Percentiles rank a stretch among this genome's conserved stretches.
Conservation (phyloP, 140 eudicot species). For the Flaveria floridana region DNA sequence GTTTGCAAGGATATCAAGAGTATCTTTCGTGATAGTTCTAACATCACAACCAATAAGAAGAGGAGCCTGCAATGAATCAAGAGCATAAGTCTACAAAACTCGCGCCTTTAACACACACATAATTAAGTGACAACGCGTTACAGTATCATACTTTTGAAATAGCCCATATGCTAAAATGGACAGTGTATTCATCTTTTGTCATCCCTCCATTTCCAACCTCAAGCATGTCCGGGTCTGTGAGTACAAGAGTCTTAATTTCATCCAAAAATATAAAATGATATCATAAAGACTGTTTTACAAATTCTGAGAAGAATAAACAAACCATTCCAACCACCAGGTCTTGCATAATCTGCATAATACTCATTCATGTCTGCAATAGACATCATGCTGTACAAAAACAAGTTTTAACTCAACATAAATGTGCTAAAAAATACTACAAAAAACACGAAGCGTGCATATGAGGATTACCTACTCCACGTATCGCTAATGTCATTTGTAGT, state of each 20-base stretch:
- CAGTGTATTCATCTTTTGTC: slow-evolving; percentile 69
- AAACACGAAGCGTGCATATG: not conserved
- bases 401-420: not conserved
- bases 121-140: not conserved
- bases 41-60: slow-evolving; percentile 88
- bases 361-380: slow-evolving; percentile 86
- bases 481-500: slow-evolving; percentile 73
- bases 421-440: not conserved
- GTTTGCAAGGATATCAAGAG: slow-evolving; percentile 61
- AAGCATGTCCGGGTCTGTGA: slow-evolving; percentile 92
- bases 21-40: slow-evolving; percentile 50
- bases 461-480: slow-evolving; percentile 64
- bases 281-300: not conserved
- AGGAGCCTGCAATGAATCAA: slow-evolving; percentile 60
- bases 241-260: not conserved
- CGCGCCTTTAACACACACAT: not conserved
- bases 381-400: slow-evolving; percentile 54
- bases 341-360: slow-evolving; percentile 69
- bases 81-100: not conserved
- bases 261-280: not conserved
- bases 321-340: slow-evolving; percentile 99
- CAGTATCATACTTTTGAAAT: slow-evolving; percentile 54
- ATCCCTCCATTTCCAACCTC: slow-evolving; percentile 98
- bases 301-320: slow-evolving; percentile 26
- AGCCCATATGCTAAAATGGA: slow-evolving; percentile 92